Evolutionary conservation across 2,329 filamentous ascomycete genomes (phyloP).

Genomic region (Diaporthe nobilis): DNA sequence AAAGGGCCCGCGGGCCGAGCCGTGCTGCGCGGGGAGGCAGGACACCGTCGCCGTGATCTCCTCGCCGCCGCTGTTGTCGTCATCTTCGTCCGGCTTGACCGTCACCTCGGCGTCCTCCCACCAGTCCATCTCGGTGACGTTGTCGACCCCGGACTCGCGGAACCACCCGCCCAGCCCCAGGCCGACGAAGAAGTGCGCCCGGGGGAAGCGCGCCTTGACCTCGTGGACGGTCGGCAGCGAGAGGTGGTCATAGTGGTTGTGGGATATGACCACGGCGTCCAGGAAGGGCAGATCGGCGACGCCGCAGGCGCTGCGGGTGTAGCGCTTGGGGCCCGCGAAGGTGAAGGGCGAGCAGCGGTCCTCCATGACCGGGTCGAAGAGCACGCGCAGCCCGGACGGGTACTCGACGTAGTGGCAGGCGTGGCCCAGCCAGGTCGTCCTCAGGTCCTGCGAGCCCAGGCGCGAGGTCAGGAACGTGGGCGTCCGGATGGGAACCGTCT

Average conservation of each 20-base stretch:
- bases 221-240: constrained; percentile 82
- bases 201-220: constrained; percentile 78
- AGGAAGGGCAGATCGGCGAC: constrained; percentile 83
- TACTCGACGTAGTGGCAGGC: constrained; percentile 96
- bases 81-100: constrained; percentile 58
- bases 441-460: constrained; percentile 65
- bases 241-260: constrained; percentile 95
- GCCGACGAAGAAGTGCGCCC: constrained; percentile 90
- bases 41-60: constrained; percentile 79
- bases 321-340: constrained; percentile 81
- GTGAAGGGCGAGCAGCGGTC: constrained; percentile 85
- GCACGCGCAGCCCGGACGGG: constrained; percentile 84
- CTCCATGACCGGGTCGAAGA: constrained; percentile 96
- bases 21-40: constrained; percentile 89
- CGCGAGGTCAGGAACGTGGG: constrained; percentile 77
- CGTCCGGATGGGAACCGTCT: constrained; percentile 75
- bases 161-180: constrained; percentile 91
- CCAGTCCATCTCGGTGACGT: constrained; percentile 94
- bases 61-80: constrained; percentile 45
- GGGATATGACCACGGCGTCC: constrained; percentile 85
- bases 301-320: constrained; percentile 81
- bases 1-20: constrained; percentile 75
- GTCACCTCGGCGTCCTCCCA: constrained; percentile 88
- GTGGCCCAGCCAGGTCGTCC: constrained; percentile 95
- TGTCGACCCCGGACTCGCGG: constrained; percentile 74